Conservation (phyloP, 345 rosid genomes). For the Eucalyptus microcorys region DNA sequence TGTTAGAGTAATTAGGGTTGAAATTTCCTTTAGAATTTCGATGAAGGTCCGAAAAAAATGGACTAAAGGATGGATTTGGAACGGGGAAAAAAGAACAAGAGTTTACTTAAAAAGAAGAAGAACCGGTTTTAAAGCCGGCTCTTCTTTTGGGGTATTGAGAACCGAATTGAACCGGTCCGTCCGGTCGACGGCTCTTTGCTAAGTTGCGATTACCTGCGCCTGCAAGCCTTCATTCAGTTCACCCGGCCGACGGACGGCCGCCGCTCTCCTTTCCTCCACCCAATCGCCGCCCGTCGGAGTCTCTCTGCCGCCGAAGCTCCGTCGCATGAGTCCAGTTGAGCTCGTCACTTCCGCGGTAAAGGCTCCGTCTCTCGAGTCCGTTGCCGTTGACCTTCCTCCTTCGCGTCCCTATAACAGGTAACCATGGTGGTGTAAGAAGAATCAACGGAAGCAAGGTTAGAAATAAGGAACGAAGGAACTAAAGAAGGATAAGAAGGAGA, state of each 20-base stretch:
- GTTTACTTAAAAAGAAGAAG: not conserved
- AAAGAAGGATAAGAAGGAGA: not conserved
- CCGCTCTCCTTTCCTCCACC: not conserved
- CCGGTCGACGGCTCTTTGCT: not conserved
- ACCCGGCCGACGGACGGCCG: not conserved
- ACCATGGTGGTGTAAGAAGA: not conserved
- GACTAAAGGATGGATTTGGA: not conserved
- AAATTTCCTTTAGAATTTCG: too few relatives aligned
- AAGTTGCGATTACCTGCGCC: too few relatives aligned
- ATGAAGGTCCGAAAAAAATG: not conserved
- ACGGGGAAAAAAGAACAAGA: not conserved
- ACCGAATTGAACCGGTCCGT: too few relatives aligned
- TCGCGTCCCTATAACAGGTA: not conserved
- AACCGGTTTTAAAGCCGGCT: not conserved
- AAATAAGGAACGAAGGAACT: not conserved
- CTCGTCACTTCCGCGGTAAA: not conserved
- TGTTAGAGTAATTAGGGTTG: not conserved
- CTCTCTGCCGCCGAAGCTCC: not conserved
- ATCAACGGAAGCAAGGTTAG: not conserved
- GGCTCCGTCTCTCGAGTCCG: not conserved
- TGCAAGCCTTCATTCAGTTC: not conserved
- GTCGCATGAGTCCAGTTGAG: not conserved
- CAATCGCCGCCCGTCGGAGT: not conserved
- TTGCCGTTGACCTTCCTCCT: not conserved
- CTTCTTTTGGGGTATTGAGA: too few relatives aligned